phyloP scores from a whole-genome alignment of 768 basidiomycete species.

The Clavulina sp. region DNA sequence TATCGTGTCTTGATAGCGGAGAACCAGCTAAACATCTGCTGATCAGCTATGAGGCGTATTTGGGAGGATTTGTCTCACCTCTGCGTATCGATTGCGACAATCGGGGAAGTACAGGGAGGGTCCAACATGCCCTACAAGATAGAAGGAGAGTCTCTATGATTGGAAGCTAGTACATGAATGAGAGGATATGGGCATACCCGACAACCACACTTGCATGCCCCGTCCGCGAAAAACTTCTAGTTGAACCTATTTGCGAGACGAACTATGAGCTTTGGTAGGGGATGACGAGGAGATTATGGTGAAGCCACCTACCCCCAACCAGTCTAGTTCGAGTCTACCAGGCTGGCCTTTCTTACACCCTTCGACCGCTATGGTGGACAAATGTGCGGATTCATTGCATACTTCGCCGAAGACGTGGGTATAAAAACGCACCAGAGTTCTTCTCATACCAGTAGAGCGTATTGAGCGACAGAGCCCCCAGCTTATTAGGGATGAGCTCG shows the following conservation, averaged over 20 bases:
- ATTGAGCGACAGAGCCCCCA: constrained; percentile 63
- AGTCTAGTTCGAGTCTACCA: constrained; percentile 77
- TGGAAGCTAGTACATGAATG: constrained; percentile 17
- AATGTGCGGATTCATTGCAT: neutral
- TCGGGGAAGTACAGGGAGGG: constrained; percentile 75
- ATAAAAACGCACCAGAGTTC: constrained; percentile 46
- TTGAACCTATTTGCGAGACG: constrained; percentile 30
- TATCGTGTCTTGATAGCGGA: constrained; percentile 75
- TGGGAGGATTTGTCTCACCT: too few species aligned
- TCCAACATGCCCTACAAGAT: too few species aligned
- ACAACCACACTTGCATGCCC: constrained; percentile 49
- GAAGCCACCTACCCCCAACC: constrained; percentile 37
- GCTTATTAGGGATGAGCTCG: constrained; percentile 56
- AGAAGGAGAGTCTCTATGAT: too few species aligned
- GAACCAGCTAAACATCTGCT: constrained; percentile 30
- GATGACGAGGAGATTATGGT: neutral
- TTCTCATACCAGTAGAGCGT: constrained; percentile 85
- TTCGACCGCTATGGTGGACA: constrained; percentile 37
- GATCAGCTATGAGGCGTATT: neutral
- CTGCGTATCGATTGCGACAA: constrained; percentile 24
- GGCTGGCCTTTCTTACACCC: constrained; percentile 55
- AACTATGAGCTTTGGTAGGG: neutral
- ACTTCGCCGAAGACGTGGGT: neutral
- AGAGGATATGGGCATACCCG: constrained; percentile 24
- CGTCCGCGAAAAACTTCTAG: constrained; percentile 45